phyloP scores from a whole-genome alignment of 192 early-diverging fungal genomes.

The Gigaspora rosea region DNA sequence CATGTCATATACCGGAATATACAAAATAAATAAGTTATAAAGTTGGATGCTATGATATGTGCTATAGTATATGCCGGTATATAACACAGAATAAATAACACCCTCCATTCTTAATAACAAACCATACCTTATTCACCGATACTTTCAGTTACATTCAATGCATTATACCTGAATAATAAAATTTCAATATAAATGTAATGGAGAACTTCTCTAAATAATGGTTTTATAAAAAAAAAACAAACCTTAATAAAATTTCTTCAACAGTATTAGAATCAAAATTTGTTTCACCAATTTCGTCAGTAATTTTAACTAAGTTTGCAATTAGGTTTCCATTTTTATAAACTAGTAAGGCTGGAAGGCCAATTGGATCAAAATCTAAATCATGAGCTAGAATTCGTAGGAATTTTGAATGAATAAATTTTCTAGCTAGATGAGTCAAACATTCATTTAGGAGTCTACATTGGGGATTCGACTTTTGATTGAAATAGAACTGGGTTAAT shows the following conservation, averaged over 20 bases:
- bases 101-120: no score
- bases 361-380: constrained; percentile 59
- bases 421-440: constrained; percentile 47
- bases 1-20: no score
- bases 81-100: no score
- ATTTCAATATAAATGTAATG: no score
- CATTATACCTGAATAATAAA: no score
- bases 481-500: background rate
- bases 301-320: constrained; percentile 57
- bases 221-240: constrained; percentile 12
- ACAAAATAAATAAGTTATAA: no score
- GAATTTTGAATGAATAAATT: constrained; percentile 55
- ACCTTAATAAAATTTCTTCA: constrained; percentile 57
- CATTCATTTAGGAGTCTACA: constrained; percentile 48
- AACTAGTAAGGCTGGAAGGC: constrained; percentile 56
- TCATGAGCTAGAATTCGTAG: constrained; percentile 52
- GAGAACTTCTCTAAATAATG: no score
- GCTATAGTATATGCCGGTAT: no score
- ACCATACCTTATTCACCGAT: no score
- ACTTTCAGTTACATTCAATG: no score
- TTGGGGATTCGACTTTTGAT: constrained; percentile 34
- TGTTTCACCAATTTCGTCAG: constrained; percentile 43
- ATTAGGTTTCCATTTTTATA: constrained; percentile 55
- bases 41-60: no score
- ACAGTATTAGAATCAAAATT: constrained; percentile 44